phyloP scores from a whole-genome alignment of 202 grass and related monocot species.

The Alloteropsis angusta region DNA sequence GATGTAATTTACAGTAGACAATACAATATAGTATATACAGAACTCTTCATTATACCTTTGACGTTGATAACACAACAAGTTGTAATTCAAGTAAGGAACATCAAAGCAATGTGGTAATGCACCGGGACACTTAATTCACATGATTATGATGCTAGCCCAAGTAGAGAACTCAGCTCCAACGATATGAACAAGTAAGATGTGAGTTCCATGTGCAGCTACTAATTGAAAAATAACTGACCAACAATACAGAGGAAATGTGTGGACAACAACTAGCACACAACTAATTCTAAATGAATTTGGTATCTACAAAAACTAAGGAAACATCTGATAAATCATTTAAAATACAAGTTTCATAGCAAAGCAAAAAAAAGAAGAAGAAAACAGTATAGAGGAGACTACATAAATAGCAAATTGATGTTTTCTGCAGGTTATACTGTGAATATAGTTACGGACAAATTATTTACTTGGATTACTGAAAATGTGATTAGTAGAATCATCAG shows the following conservation, averaged over 20 bases:
- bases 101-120: conserved; percentile 3
- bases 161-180: background rate
- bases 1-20: background rate
- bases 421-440: background rate
- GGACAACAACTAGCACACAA: background rate
- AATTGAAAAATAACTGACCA: background rate
- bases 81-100: conserved; percentile 6
- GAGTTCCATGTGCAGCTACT: conserved; percentile 16
- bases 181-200: conserved; percentile 9
- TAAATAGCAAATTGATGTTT: background rate
- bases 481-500: background rate
- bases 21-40: conserved; percentile 6
- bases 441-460: conserved; percentile 8
- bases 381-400: background rate
- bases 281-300: background rate
- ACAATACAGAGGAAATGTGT: background rate
- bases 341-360: background rate
- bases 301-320: conserved; percentile 5
- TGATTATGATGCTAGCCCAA: background rate
- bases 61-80: background rate
- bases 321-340: background rate
- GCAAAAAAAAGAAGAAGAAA: background rate
- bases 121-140: background rate
- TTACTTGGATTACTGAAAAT: conserved; percentile 8
- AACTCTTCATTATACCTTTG: background rate